These are phyloP conservation scores for Penicillium aurantiogriseum DNA, from an alignment of 2,329 filamentous ascomycete genomes.

Conservation along the genomic window DNA sequence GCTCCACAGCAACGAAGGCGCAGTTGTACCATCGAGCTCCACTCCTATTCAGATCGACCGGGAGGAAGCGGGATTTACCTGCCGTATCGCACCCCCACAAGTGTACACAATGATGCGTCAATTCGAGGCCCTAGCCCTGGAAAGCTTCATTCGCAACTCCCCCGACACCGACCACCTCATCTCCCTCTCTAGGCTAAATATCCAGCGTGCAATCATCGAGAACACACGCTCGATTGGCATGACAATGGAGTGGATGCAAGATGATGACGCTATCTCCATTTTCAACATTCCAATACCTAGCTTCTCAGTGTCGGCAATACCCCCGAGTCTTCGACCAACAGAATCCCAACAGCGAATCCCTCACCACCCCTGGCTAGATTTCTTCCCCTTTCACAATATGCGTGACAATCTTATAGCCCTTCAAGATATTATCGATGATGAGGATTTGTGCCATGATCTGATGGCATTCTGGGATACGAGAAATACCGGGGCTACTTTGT, in stretches of 20 bases:
- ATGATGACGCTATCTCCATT: constrained; percentile 20
- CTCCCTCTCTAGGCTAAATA: constrained; percentile 25
- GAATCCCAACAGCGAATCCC: constrained; percentile 32
- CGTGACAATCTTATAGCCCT: constrained; percentile 39
- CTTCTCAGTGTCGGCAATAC: constrained; percentile 13
- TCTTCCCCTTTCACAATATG: constrained; percentile 43
- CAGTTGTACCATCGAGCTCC: background rate
- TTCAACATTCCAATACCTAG: constrained; percentile 13
- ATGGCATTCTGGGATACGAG: constrained; percentile 27
- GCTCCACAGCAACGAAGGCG: background rate
- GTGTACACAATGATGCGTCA: background rate
- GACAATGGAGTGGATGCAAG: constrained; percentile 14
- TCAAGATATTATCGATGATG: constrained; percentile 33
- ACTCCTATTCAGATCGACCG: background rate
- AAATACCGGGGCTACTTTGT: constrained; percentile 14
- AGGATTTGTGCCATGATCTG: constrained; percentile 41
- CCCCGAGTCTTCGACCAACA: constrained; percentile 36
- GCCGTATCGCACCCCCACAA: constrained; percentile 1
- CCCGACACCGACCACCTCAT: constrained; percentile 28
- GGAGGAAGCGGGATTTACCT: background rate
- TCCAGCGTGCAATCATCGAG: constrained; percentile 28
- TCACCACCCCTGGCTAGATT: constrained; percentile 43
- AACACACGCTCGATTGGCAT: constrained; percentile 26
- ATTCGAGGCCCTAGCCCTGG: constrained; percentile 3
- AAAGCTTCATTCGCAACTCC: constrained; percentile 11